phyloP scores from a whole-genome alignment of 2,329 filamentous ascomycete species.

The Colletotrichum cuscutae region DNA sequence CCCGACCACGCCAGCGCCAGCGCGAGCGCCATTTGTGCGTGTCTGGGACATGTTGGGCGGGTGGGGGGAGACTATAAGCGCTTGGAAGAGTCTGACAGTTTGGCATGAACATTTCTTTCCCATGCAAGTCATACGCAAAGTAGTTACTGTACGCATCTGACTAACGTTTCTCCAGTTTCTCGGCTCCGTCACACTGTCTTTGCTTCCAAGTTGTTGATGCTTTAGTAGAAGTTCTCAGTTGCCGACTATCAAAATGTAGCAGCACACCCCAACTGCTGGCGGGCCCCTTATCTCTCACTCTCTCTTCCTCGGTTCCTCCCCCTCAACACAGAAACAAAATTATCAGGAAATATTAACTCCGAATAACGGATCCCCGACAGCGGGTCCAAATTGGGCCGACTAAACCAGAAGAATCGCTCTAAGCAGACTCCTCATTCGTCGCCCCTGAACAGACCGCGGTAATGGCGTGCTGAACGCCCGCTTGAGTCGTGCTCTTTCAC shows the following conservation, averaged over 20 bases:
- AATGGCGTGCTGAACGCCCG: constrained; percentile 28
- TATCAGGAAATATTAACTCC: constrained; percentile 4
- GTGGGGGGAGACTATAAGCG: not conserved
- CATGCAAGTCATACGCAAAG: constrained; percentile 12
- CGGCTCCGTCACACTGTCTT: not conserved
- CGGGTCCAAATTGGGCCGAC: constrained; percentile 20
- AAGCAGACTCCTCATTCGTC: constrained; percentile 25
- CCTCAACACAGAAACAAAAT: not conserved
- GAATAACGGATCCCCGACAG: constrained; percentile 20
- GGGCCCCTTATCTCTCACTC: not conserved
- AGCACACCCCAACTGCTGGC: not conserved
- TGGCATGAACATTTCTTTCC: constrained; percentile 15
- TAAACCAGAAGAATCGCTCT: not conserved
- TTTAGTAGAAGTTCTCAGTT: not conserved
- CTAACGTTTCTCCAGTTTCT: not conserved
- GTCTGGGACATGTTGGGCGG: not conserved
- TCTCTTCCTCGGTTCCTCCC: not conserved
- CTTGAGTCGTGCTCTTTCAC: constrained; percentile 23
- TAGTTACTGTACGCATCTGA: not conserved
- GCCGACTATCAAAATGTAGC: not conserved
- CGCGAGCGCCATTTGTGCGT: not conserved
- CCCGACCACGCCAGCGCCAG: constrained; percentile 26
- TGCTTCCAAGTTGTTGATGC: not conserved
- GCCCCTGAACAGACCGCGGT: not conserved
- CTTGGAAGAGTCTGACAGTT: not conserved